Evolutionary conservation across 495 filamentous ascomycete genomes (phyloP).

Genomic region (Alectoria sarmentosa): DNA sequence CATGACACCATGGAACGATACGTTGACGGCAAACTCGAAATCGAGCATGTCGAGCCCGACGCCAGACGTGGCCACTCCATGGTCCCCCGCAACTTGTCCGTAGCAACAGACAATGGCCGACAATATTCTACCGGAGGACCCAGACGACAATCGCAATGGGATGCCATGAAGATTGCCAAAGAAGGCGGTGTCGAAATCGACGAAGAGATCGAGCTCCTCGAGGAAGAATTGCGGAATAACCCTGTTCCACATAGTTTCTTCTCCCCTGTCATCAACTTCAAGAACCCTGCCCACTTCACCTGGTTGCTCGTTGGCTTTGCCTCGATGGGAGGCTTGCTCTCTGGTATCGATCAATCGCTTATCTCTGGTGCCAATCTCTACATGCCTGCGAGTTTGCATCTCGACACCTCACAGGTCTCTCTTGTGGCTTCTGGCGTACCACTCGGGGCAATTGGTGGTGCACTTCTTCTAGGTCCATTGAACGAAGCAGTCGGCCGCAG

Average conservation of each 20-base stretch:
- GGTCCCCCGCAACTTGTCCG: conserved; percentile 13
- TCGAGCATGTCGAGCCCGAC: conserved; percentile 19
- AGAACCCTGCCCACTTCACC: conserved; percentile 38
- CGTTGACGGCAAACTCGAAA: conserved; percentile 18
- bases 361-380: conserved; percentile 55
- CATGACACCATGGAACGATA: conserved; percentile 16
- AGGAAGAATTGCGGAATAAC: conserved; percentile 17
- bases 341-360: conserved; percentile 54
- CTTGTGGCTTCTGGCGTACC: conserved; percentile 54
- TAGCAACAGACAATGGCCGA: conserved; percentile 18
- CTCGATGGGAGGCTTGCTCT: conserved; percentile 54
- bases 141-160: conserved; percentile 20
- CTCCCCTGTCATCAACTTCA: conserved; percentile 21
- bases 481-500: conserved; percentile 53
- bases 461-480: conserved; percentile 47
- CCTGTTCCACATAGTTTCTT: conserved; percentile 17
- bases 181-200: conserved; percentile 22
- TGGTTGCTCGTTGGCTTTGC: conserved; percentile 57
- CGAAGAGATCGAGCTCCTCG: conserved; percentile 21
- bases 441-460: conserved; percentile 53
- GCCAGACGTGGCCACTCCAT: conserved; percentile 5
- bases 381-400: conserved; percentile 42
- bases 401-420: conserved; percentile 41
- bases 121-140: conserved; percentile 21
- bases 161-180: conserved; percentile 22